Conservation (phyloP, 2,329 filamentous ascomycete genomes). For the Podosphaera fusca region DNA sequence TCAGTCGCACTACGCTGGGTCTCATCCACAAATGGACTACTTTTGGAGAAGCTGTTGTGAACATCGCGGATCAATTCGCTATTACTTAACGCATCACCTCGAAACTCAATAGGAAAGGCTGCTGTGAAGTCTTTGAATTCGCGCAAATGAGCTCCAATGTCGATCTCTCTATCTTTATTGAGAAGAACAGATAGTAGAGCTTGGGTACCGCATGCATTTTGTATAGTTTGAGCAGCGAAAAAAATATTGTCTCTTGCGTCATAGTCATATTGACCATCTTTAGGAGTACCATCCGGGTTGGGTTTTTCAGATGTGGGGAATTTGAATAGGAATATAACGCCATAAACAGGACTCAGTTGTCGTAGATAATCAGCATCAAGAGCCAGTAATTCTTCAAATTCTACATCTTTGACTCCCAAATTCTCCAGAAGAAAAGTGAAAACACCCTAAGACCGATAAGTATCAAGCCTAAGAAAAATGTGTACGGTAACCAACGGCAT, state of each 20-base stretch:
- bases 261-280: constrained; percentile 64
- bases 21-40: constrained; percentile 81
- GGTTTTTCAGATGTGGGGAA: constrained; percentile 51
- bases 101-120: constrained; percentile 41
- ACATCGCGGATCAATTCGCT: constrained; percentile 34
- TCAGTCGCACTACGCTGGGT: constrained; percentile 46
- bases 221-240: constrained; percentile 92
- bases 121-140: constrained; percentile 53
- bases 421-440: constrained; percentile 91
- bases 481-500: constrained; percentile 43
- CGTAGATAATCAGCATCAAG: constrained; percentile 57
- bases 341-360: constrained; percentile 58
- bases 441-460: constrained; percentile 38
- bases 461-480: background rate
- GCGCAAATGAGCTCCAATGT: constrained; percentile 34
- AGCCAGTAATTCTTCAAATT: constrained; percentile 88
- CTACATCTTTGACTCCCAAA: constrained; percentile 77
- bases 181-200: constrained; percentile 77
- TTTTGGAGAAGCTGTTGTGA: constrained; percentile 52
- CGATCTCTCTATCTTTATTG: constrained; percentile 47
- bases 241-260: constrained; percentile 56
- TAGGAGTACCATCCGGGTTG: constrained; percentile 32
- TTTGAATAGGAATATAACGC: constrained; percentile 98
- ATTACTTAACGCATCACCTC: constrained; percentile 49
- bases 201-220: constrained; percentile 95